Base-by-base conservation (phyloP, 2,329 filamentous ascomycete species). In the Diaporthe sp. region DNA sequence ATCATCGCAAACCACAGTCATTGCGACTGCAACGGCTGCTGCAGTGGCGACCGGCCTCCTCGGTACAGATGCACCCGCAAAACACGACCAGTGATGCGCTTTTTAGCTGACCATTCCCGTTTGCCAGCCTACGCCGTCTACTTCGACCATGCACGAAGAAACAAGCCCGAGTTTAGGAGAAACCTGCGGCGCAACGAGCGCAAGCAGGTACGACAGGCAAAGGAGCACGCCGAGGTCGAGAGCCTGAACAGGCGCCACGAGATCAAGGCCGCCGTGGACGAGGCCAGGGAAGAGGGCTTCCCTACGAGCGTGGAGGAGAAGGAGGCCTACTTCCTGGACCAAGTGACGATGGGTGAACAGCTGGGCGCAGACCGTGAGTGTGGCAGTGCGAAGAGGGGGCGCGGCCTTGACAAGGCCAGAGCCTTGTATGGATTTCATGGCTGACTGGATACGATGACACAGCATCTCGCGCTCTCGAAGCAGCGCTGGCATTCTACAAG, bases 401-500 rank as follows among this genome's bases (percentile, higher is more conserved):
- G 58, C 49, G 34, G 71, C 31, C 13, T 65, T 71, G 61, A 51
- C 70, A 44, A 31, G 68, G 75, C 49, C n/a, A 65, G 25, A 37
- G 37, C 28, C 25, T 57, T n/a, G 25, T 42, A 28, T 31, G 49
- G 49, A 31, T 3, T 73, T 19, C 12, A 19, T 51, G 28, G 65
- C 65, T 72, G 57, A 75, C 65, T 37, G 15, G 28, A 31, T 8
- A 75, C 19, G 28, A n/a, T 51, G 51, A 51, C 78, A 77, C 80
- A 94, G 92, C 92, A 80, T 86, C 91, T 79, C 91, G 93, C 82
- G 88, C 90, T 55, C 85, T 98, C 76, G 96, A 98, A 79, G 95
- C 97, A 71, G 96, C 97, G 65, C 88, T 98, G 77, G 95, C 94
- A 85, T 99, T 99, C 88, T 99, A 98, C 91, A 97, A 96, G 90